Conservation (phyloP, 2,329 filamentous ascomycete genomes). For the Diaporthe humulicola region DNA sequence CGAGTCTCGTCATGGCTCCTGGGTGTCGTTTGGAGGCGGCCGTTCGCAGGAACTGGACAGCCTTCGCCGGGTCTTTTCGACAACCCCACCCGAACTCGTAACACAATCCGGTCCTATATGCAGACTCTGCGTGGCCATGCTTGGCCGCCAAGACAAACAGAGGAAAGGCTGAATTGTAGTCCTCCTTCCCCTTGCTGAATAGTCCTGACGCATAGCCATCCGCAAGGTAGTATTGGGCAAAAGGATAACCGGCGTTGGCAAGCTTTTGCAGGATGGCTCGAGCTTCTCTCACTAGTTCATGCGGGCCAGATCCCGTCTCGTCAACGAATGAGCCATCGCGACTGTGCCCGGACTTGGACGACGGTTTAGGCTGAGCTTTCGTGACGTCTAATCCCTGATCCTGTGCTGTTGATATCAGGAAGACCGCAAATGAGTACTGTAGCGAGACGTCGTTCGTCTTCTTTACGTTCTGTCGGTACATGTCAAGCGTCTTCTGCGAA, state of each 20-base stretch:
- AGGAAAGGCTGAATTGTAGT: constrained; percentile 91
- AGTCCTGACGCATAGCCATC: constrained; percentile 95
- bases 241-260: constrained; percentile 90
- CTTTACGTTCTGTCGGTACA: constrained; percentile 97
- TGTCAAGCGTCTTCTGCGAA: constrained; percentile 93
- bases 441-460: constrained; percentile 93
- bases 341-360: constrained; percentile 61
- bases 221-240: constrained; percentile 96
- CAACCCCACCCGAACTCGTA: constrained; percentile 99
- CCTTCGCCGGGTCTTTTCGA: constrained; percentile 89
- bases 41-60: constrained; percentile 91
- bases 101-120: constrained; percentile 91
- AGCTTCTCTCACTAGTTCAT: constrained; percentile 86
- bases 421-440: constrained; percentile 96
- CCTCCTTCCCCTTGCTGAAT: constrained; percentile 94
- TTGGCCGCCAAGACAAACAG: constrained; percentile 95
- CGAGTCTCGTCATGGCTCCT: constrained; percentile 92
- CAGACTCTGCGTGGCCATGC: constrained; percentile 96
- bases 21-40: constrained; percentile 95
- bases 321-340: constrained; percentile 62
- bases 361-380: constrained; percentile 59
- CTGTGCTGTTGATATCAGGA: constrained; percentile 90
- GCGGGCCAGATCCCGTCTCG: constrained; percentile 64
- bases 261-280: constrained; percentile 89
- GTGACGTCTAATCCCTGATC: constrained; percentile 75